A percentile compares a stretch with the other conserved stretches of the same genome.
Evolutionary conservation across 2,329 filamentous ascomycete species (phyloP).

Genomic region (Orbilia brochopaga): DNA sequence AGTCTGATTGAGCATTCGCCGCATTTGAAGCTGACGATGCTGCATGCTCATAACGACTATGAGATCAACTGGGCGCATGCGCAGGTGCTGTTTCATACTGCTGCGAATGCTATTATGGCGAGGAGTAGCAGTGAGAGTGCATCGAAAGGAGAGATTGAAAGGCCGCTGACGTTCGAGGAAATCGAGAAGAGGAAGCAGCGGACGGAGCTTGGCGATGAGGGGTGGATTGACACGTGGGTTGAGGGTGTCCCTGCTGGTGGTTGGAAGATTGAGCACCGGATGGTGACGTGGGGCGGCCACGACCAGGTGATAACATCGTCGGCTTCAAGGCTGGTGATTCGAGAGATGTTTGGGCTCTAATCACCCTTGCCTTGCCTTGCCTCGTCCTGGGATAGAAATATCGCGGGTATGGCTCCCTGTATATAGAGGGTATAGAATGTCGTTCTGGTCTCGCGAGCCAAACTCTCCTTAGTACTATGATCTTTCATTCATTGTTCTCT

Average conservation of each 20-base stretch:
- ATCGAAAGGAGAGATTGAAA: slow-evolving; percentile 48
- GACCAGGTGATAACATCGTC: slow-evolving; percentile 32
- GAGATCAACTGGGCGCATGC: slow-evolving; percentile 80
- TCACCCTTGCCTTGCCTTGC: neutral
- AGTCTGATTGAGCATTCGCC: slow-evolving; percentile 63
- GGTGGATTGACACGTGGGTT: slow-evolving; percentile 53
- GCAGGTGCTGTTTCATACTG: slow-evolving; percentile 68
- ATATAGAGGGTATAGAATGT: neutral
- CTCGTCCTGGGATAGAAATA: neutral
- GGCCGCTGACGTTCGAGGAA: slow-evolving; percentile 55
- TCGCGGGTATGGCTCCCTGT: neutral
- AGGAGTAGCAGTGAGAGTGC: slow-evolving; percentile 54
- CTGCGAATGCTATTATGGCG: slow-evolving; percentile 63
- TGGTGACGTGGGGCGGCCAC: slow-evolving; percentile 54
- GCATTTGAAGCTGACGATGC: slow-evolving; percentile 70
- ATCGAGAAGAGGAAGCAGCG: slow-evolving; percentile 52
- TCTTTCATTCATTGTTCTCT: slow-evolving; percentile 7
- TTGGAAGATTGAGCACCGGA: slow-evolving; percentile 53
- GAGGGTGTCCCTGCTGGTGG: slow-evolving; percentile 52
- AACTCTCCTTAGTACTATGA: neutral
- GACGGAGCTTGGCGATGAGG: slow-evolving; percentile 52
- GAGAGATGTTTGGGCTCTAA: slow-evolving; percentile 40
- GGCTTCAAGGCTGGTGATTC: slow-evolving; percentile 29
- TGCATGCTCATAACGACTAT: slow-evolving; percentile 80
- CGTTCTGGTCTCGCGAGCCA: no score